Conservation (phyloP, 139 green algal genomes). For the Coelastrella sp. region DNA sequence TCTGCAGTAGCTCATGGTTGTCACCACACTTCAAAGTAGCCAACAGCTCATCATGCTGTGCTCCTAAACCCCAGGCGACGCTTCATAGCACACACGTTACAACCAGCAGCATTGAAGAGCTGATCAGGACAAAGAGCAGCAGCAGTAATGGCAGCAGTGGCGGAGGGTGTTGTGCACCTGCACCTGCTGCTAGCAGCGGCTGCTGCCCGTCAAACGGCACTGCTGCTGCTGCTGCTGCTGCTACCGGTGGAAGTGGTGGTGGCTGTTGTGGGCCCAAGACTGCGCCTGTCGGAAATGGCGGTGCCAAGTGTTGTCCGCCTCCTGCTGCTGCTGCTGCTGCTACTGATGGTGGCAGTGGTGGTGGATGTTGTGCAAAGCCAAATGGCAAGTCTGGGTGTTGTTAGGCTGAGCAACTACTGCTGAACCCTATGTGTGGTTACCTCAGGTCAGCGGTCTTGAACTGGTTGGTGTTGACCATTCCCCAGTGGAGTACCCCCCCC, state of each 20-base stretch:
- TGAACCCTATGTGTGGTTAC: too few species aligned
- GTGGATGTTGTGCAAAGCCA: too few species aligned
- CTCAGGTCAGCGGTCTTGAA: too few species aligned
- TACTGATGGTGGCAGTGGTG: neutral
- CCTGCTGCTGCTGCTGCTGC: conserved; percentile 29
- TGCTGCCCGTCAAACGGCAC: too few species aligned
- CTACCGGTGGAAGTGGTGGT: neutral
- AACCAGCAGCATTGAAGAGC: neutral
- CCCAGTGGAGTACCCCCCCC: too few species aligned
- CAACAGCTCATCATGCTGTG: neutral
- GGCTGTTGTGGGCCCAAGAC: neutral
- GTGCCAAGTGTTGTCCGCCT: neutral
- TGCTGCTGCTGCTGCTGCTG: neutral
- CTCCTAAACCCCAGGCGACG: neutral
- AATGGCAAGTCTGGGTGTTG: too few species aligned
- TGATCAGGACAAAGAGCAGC: neutral
- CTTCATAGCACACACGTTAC: neutral
- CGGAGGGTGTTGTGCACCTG: neutral
- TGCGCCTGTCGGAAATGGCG: neutral
- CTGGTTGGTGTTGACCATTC: too few species aligned
- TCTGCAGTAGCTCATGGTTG: conserved; percentile 90
- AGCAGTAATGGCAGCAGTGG: conserved; percentile 30
- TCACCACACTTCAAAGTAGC: conserved; percentile 37
- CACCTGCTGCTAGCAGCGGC: neutral
- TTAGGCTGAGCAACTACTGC: too few species aligned